A percentile compares a stretch with the other conserved stretches of the same genome.
Conservation (phyloP, 2,329 filamentous ascomycete species). For the Aspergillus terreus region DNA sequence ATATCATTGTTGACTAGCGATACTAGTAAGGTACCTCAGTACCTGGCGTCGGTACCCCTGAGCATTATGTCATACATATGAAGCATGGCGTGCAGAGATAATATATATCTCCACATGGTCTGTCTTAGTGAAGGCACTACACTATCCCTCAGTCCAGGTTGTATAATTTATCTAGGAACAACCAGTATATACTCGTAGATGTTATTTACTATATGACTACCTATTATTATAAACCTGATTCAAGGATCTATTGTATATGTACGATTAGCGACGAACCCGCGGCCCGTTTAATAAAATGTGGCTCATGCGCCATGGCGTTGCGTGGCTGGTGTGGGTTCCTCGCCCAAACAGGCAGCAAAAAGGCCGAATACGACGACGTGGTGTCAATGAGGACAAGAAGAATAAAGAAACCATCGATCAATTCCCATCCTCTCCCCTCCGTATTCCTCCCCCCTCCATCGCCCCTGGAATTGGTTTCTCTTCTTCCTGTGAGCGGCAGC, state of each 20-base stretch:
- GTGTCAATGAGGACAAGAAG: slow-evolving; percentile 1
- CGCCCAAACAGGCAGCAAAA: slow-evolving; percentile 13
- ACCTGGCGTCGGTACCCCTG: too few species aligned
- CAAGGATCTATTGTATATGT: neutral
- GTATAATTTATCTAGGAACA: too few species aligned
- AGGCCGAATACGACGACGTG: slow-evolving; percentile 11
- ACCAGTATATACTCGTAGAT: too few species aligned
- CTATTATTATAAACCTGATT: too few species aligned
- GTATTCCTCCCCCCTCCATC: slow-evolving; percentile 11
- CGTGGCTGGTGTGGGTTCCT: slow-evolving; percentile 12
- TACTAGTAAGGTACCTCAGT: too few species aligned
- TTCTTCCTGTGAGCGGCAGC: neutral
- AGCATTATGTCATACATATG: too few species aligned
- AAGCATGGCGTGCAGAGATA: too few species aligned
- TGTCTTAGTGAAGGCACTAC: too few species aligned
- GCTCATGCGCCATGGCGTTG: neutral
- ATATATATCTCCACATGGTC: too few species aligned
- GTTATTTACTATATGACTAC: too few species aligned
- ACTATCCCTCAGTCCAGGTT: too few species aligned
- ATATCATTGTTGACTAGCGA: too few species aligned
- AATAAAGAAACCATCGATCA: slow-evolving; percentile 1
- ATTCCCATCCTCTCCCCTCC: slow-evolving; percentile 2
- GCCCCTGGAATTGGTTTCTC: neutral
- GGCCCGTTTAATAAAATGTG: slow-evolving; percentile 3
- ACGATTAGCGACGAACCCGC: neutral